Percentiles rank a stretch among this genome's conserved stretches.
These are phyloP conservation scores for Schoenoplectus triqueter DNA, from an alignment of 202 grass and related monocot genomes.

Conservation along the genomic window DNA sequence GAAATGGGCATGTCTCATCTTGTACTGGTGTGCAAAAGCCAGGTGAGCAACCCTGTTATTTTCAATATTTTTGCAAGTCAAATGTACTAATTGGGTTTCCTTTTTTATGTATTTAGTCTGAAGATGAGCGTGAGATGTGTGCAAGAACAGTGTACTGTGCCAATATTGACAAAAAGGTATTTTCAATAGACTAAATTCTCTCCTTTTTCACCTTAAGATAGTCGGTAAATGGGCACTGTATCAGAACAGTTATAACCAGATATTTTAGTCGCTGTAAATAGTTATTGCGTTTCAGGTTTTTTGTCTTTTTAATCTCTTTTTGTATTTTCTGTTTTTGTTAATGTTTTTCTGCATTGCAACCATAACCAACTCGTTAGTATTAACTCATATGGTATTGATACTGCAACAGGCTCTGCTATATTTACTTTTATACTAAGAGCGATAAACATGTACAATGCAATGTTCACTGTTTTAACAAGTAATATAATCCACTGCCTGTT, in stretches of 20 bases:
- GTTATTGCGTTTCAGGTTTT: too few relatives aligned
- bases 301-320: too few relatives aligned
- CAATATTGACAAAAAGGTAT: slow-evolving; percentile 99
- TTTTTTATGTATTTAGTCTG: slow-evolving; percentile 54
- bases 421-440: background rate
- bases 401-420: background rate
- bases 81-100: slow-evolving; percentile 31
- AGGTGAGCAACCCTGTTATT: slow-evolving; percentile 27
- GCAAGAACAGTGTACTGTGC: slow-evolving; percentile 99
- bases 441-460: background rate
- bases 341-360: too few relatives aligned
- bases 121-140: slow-evolving; percentile 98
- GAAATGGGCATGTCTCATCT: background rate
- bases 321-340: too few relatives aligned
- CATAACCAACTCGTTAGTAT: background rate
- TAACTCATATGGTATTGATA: background rate
- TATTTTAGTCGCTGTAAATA: too few relatives aligned
- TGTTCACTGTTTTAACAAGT: background rate
- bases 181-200: slow-evolving; percentile 20
- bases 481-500: background rate
- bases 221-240: background rate
- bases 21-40: background rate
- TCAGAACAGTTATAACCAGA: too few relatives aligned
- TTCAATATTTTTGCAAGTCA: slow-evolving; percentile 1
- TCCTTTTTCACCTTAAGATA: slow-evolving; percentile 1